These are phyloP conservation scores for Euphorbia peplus DNA, from an alignment of 345 rosid species.

Conservation along the genomic window DNA sequence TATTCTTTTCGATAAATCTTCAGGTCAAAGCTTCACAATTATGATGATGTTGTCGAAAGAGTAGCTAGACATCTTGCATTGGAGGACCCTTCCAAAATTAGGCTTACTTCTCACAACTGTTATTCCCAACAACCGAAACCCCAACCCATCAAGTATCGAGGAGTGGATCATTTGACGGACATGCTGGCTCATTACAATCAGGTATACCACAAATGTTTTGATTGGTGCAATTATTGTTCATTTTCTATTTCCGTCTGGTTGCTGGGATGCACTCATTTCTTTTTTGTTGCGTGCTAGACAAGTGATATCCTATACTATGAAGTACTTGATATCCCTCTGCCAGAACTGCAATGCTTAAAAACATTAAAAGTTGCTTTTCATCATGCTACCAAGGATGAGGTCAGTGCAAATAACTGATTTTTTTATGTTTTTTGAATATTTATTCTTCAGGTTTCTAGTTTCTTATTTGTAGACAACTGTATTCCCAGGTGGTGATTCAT, in stretches of 20 bases:
- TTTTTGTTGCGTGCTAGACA: constrained; percentile 41
- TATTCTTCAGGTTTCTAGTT: constrained; percentile 5
- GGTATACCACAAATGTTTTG: constrained; percentile 34
- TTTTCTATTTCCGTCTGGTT: constrained; percentile 8
- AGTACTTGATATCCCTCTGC: constrained; percentile 92
- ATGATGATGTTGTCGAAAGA: constrained; percentile 90
- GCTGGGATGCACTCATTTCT: not conserved
- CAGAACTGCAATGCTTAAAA: constrained; percentile 87
- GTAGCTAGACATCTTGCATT: constrained; percentile 76
- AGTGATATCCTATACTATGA: constrained; percentile 92
- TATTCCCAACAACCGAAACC: constrained; percentile 99
- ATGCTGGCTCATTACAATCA: constrained; percentile 94
- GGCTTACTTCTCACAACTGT: constrained; percentile 98
- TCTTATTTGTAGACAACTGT: constrained; percentile 12
- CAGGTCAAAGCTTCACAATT: constrained; percentile 90
- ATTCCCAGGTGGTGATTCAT: constrained; percentile 40
- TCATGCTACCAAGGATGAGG: constrained; percentile 27
- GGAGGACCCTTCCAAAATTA: constrained; percentile 85
- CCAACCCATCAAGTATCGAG: constrained; percentile 83
- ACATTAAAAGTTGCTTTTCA: constrained; percentile 36
- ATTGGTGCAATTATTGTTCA: not conserved
- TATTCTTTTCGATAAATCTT: not conserved
- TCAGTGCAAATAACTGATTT: constrained; percentile 1
- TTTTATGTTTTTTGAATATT: not conserved
- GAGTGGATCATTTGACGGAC: constrained; percentile 82